Base-by-base conservation (phyloP, 139 green algal species). In the Chlamydomonas sp. region DNA sequence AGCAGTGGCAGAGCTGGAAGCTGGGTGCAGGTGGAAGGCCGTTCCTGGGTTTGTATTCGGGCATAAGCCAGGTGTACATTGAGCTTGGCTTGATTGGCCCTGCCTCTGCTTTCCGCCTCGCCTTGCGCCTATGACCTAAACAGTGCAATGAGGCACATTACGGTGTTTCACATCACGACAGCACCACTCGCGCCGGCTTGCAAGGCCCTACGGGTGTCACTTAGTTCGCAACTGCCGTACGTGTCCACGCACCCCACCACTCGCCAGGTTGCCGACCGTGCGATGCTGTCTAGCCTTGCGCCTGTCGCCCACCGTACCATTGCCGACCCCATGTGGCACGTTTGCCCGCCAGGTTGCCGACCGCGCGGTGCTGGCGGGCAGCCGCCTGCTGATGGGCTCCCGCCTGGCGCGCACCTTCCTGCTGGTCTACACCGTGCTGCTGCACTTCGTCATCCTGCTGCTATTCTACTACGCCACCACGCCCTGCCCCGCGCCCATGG, bases 391-490 rank as follows among this genome's bases (percentile, higher is more conserved):
- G 88, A 20, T 91, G 81, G 90, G 72, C 9, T 88, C 77, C 68
- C 84, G 90, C 59, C 59, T 92, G 20, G 93, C 78, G 1, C 90
- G 93, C 80, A 77, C 89, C 57, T 93, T 93, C 85, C 9, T 93
- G 17, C 83, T 86, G 2, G 68, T 87, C 2, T 95, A 95, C 86
- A 87, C 89, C 57, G 6, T 91, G 60, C 86, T 95, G 83, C 85
- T 95, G 49, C 93, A 95, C 69, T 63, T 92, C 16, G 91, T 94
- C 88, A 87, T 95, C 74, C 84, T 94, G 83, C 68, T 91, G 20
- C 85, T 92, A 12, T 78, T 94, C 58, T 94, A 91, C 88, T 92
- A 92, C 75, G 84, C 87, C 74, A 86, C 89, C 64, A 86, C 84
- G 75, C 84, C 84, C 57, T 89, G 84, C 66, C 84, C 83, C 3